These are phyloP conservation scores for Mycena albidolilacea DNA, from an alignment of 768 basidiomycete species.

Conservation along the genomic window DNA sequence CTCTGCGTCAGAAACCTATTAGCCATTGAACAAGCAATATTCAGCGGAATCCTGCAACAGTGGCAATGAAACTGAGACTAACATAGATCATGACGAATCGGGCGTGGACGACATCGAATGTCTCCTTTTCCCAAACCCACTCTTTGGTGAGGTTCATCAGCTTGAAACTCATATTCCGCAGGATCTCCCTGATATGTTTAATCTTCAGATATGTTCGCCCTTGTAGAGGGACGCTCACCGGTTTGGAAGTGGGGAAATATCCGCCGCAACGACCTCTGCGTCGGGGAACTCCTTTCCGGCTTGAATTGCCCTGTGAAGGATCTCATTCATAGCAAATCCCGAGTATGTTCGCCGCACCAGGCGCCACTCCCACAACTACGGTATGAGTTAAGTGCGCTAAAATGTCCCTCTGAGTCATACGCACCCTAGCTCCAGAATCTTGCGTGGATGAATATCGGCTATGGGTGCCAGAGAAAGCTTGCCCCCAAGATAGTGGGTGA, in stretches of 20 bases:
- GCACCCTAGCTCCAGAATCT: conserved; percentile 8
- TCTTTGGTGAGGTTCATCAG: background rate
- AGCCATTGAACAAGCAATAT: background rate
- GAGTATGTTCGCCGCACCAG: background rate
- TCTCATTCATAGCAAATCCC: background rate
- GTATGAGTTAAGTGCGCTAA: too few relatives aligned
- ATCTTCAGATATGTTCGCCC: background rate
- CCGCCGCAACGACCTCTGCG: conserved; percentile 3
- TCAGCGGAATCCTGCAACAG: too few relatives aligned
- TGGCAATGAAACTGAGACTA: background rate
- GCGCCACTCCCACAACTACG: background rate
- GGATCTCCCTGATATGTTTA: background rate
- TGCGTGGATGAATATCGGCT: background rate
- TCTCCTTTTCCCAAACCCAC: background rate
- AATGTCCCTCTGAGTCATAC: background rate
- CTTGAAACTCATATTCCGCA: background rate
- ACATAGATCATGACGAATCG: background rate
- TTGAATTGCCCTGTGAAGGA: background rate
- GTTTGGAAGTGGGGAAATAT: background rate
- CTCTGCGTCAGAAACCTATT: conserved; percentile 1
- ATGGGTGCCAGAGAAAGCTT: background rate
- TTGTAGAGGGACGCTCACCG: background rate
- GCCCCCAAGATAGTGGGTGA: background rate
- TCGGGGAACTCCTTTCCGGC: conserved; percentile 7
- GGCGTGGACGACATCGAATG: conserved; percentile 12